Base-by-base conservation (phyloP, 192 early-diverging fungal species). In the Mortierella antarctica region DNA sequence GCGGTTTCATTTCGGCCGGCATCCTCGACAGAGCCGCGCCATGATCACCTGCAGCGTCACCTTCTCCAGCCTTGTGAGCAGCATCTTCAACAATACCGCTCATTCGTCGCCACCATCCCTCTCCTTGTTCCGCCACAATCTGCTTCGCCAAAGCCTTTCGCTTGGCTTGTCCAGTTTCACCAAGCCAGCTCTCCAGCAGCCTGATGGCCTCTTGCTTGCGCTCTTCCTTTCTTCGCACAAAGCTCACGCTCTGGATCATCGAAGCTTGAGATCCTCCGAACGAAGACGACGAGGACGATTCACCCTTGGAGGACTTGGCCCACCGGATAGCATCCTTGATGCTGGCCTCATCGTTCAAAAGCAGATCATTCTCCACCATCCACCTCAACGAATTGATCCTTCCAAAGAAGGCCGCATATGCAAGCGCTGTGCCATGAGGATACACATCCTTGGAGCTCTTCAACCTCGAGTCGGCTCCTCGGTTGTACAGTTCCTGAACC, bases 401-500 rank as follows among this genome's bases (percentile, higher is more conserved):
- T 55, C 77, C 77, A 68, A 62, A 80, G 49, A 52, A 80, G 4
- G 77, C 77, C 11, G 70, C 77, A 51, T 80, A 80, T 14, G 47
- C n/a, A 5, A 80, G 59, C 21, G 77, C 77, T 0, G 77, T 68
- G 17, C 77, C 77, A 39, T 80, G 77, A 4, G 77, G 77, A 31
- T 80, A 80, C 7, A 71, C 54, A 52, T 80, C 77, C 54, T 80
- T 80, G 6, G 76, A 79, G 20, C 77, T 80, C 77, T 80, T 80
- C 15, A 72, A 44, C 10, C 77, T 54, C 7, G 77, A 63, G 23
- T 80, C 70, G 2, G 70, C 77, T 13, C 77, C 77, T 55, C 77
- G 69, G 23, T 65, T 72, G 65, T 80, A 80, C 48, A 80, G 23
- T 41, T 80, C 77, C 49, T 80, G 77, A 0, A 80, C 77, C 77